phyloP scores from a whole-genome alignment of 2,329 filamentous ascomycete species.

The Cadophora sp. region DNA sequence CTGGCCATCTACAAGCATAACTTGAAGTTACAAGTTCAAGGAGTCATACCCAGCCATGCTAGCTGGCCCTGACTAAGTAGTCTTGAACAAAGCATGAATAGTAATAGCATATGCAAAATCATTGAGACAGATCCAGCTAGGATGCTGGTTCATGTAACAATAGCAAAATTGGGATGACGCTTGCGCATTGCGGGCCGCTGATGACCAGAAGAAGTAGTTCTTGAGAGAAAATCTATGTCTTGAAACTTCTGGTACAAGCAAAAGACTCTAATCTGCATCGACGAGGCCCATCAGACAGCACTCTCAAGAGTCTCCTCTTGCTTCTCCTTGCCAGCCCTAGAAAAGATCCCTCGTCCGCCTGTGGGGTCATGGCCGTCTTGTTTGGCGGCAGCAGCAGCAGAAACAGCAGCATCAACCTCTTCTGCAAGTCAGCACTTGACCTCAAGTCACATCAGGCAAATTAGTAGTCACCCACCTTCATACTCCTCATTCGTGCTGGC shows the following conservation, averaged over 20 bases:
- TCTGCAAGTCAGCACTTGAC: constrained; percentile 11
- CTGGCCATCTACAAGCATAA: no score
- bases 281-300: constrained; percentile 15
- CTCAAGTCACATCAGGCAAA: background rate
- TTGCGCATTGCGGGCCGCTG: background rate
- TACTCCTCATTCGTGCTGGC: constrained; percentile 37
- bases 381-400: constrained; percentile 14
- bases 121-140: no score
- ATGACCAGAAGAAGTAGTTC: background rate
- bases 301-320: constrained; percentile 12
- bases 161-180: no score
- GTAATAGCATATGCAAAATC: no score
- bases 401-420: constrained; percentile 25
- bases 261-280: no score
- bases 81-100: no score
- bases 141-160: no score
- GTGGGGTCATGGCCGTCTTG: constrained; percentile 20
- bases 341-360: constrained; percentile 22
- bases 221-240: background rate
- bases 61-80: no score
- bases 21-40: no score
- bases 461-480: constrained; percentile 21
- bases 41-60: no score
- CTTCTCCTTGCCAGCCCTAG: background rate
- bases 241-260: background rate